Percentiles rank a stretch among this genome's conserved stretches.
phyloP scores from a whole-genome alignment of 2,329 filamentous ascomycete species.

The Arthrobotrys megalospora region DNA sequence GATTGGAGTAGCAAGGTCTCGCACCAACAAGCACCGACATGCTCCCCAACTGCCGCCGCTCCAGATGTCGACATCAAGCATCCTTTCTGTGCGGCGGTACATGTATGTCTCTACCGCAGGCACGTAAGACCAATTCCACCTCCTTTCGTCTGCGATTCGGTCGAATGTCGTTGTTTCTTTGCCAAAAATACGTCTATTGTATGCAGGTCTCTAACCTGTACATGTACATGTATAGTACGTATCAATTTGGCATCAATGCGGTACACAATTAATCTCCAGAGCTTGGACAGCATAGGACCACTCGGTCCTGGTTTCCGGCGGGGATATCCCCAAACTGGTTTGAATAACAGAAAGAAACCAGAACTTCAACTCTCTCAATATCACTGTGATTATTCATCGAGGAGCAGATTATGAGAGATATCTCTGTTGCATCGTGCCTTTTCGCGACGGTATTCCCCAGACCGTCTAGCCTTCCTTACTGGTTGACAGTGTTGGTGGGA shows the following conservation, averaged over 20 bases:
- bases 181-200: constrained; percentile 37
- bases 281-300: constrained; percentile 8
- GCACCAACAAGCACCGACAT: constrained; percentile 56
- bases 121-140: constrained; percentile 24
- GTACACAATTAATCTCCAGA: constrained; percentile 6
- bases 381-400: constrained; percentile 8
- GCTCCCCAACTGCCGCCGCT: constrained; percentile 58
- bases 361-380: background rate
- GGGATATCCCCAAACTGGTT: constrained; percentile 23
- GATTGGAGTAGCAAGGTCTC: constrained; percentile 52
- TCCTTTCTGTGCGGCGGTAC: constrained; percentile 16
- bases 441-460: constrained; percentile 55
- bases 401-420: constrained; percentile 5
- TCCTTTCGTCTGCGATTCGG: constrained; percentile 23
- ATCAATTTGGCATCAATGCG: constrained; percentile 41
- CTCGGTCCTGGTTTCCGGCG: constrained; percentile 34
- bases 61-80: constrained; percentile 13
- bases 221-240: background rate
- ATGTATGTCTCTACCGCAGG: background rate
- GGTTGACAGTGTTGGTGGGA: constrained; percentile 29
- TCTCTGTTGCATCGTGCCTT: constrained; percentile 24
- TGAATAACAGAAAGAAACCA: constrained; percentile 29
- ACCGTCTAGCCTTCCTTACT: constrained; percentile 50
- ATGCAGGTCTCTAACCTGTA: constrained; percentile 16
- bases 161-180: constrained; percentile 18